phyloP scores from a whole-genome alignment of 2,329 filamentous ascomycete genomes.

The Sporothrix dimorphospora region DNA sequence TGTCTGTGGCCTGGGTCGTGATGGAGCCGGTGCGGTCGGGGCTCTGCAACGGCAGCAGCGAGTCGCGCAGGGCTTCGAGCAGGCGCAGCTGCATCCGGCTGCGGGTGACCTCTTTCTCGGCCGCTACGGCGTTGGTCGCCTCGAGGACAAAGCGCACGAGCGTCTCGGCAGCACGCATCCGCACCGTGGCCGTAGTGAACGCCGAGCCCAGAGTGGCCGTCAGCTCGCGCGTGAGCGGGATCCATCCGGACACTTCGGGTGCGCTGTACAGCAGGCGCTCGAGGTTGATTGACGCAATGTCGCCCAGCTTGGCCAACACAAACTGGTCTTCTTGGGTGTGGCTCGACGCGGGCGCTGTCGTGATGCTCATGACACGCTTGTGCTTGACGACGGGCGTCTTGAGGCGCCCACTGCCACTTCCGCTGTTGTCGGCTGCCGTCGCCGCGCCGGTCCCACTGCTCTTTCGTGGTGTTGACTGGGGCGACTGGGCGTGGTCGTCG shows the following conservation, averaged over 20 bases:
- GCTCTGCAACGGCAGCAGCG: constrained; percentile 62
- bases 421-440: not conserved
- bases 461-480: constrained; percentile 29
- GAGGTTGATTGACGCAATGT: constrained; percentile 74
- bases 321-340: constrained; percentile 66
- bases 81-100: constrained; percentile 72
- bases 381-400: constrained; percentile 43
- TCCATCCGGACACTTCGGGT: constrained; percentile 75
- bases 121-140: constrained; percentile 58
- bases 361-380: constrained; percentile 53
- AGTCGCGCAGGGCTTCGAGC: constrained; percentile 66
- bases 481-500: constrained; percentile 43
- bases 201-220: constrained; percentile 54
- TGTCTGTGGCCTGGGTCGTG: constrained; percentile 64
- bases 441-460: not conserved
- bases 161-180: constrained; percentile 65
- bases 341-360: constrained; percentile 48
- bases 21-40: constrained; percentile 58
- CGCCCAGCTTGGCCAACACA: constrained; percentile 73
- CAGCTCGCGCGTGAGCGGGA: constrained; percentile 61
- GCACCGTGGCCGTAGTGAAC: constrained; percentile 54
- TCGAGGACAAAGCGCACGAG: constrained; percentile 62
- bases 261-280: constrained; percentile 70
- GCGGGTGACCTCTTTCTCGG: constrained; percentile 54
- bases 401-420: constrained; percentile 35